Evolutionary conservation across 2,329 filamentous ascomycete genomes (phyloP), one percentile per base, ranked within the genome.

Genomic region (Exophiala spinifera): DNA sequence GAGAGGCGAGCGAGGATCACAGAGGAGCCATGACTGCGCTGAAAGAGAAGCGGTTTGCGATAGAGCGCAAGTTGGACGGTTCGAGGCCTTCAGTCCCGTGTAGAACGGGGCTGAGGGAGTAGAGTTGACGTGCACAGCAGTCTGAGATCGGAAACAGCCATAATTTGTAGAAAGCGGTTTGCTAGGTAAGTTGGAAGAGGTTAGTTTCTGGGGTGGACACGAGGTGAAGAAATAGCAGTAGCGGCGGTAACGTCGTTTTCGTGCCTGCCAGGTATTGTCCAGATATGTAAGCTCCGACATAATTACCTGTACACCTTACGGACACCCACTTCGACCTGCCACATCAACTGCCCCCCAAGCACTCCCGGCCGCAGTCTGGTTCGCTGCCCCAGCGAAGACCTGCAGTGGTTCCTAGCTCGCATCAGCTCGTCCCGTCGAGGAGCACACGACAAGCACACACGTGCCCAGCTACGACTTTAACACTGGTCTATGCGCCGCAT

Each of bases 81-180:
- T 15, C 46, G 37, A 65, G 67, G 67, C 69, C 66, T 73, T 75
- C 70, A 76, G 69, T 71, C 72, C 73, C 72, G 71, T 66, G 63
- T 64, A 61, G 67, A 70, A 72, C 70, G 72, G 72, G 70, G 68
- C 63, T 65, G 64, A 62, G 63, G 64, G 64, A 64, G 55, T 60
- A 60, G 53, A 60, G 60, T 56, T 50, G 54, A 60, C 57, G 53
- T 60, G 55, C 50, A 56, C 28, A 56, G 53, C 51, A 53, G 42
- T 43, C 43, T 56, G 53, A 54, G 47, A 47, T 52, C 46, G 55
- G 57, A 52, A 53, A 31, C 36, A 55, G 52, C 57, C 57, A 60
- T 60, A 31, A 51, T 60, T 60, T 60, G 57, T 60, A 60, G 55
- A 37, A 31, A 10, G 28, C 10, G 28, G 28, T 31, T 37, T 49